phyloP scores from a whole-genome alignment of 306 rosid genomes.

The Elaeagnus macrophylla region DNA sequence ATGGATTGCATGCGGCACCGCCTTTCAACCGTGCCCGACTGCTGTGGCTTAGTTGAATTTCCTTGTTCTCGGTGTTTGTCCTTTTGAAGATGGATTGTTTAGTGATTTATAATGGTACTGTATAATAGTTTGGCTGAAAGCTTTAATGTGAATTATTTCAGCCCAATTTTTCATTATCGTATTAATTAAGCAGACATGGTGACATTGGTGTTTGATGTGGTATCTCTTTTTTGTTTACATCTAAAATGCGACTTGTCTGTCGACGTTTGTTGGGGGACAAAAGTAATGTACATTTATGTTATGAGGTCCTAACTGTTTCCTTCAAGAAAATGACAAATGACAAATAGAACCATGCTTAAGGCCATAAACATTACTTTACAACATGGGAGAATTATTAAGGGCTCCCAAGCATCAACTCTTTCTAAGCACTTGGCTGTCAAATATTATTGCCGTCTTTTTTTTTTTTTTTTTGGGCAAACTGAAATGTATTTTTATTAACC shows the following conservation, averaged over 20 bases:
- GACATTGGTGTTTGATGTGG: conserved; percentile 18
- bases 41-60: conserved; percentile 45
- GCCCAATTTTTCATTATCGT: conserved; percentile 20
- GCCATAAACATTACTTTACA: too few species aligned
- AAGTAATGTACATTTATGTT: too few species aligned
- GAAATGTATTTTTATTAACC: too few species aligned
- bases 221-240: conserved; percentile 16
- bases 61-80: conserved; percentile 11
- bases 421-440: too few species aligned
- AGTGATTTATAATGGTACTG: conserved; percentile 2
- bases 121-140: conserved; percentile 22
- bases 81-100: neutral
- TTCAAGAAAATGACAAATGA: too few species aligned
- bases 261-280: too few species aligned
- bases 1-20: conserved; percentile 61
- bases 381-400: too few species aligned
- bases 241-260: neutral
- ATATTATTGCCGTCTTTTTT: too few species aligned
- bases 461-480: too few species aligned
- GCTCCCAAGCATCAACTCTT: too few species aligned
- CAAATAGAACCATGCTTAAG: too few species aligned
- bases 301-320: too few species aligned
- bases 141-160: conserved; percentile 18
- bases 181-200: conserved; percentile 23
- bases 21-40: conserved; percentile 70